A percentile compares a stretch with the other conserved stretches of the same genome.
Conservation (phyloP, 495 filamentous ascomycete species). For the Pseudevernia furfuracea region DNA sequence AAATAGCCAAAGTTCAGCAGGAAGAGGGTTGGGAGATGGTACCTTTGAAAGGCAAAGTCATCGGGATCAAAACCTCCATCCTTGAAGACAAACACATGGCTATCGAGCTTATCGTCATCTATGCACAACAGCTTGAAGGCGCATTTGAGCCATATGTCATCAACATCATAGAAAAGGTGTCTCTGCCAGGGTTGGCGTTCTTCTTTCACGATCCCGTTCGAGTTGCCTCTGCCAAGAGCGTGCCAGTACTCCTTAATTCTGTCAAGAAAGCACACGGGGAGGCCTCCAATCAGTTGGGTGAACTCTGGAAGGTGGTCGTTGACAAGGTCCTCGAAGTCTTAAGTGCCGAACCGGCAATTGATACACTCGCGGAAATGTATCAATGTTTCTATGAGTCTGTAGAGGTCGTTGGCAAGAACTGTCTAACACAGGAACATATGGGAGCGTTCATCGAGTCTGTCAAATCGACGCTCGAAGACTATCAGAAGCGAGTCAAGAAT, state of each 20-base stretch:
- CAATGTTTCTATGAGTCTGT: constrained; percentile 99
- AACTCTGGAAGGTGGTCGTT: constrained; percentile 79
- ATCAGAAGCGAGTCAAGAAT: constrained; percentile 71
- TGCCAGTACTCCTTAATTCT: constrained; percentile 88
- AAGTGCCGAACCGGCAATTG: constrained; percentile 88
- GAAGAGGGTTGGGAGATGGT: constrained; percentile 99
- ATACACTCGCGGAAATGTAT: constrained; percentile 97
- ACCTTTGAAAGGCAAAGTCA: constrained; percentile 91
- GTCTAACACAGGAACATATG: constrained; percentile 71
- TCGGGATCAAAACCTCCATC: constrained; percentile 94
- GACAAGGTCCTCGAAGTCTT: constrained; percentile 90
- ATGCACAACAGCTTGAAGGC: constrained; percentile 86
- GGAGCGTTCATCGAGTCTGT: constrained; percentile 76
- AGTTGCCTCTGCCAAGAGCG: constrained; percentile 87
- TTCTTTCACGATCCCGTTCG: constrained; percentile 99
- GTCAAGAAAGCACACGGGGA: constrained; percentile 85
- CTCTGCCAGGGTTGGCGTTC: constrained; percentile 87
- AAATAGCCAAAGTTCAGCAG: constrained; percentile 83
- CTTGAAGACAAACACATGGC: constrained; percentile 99
- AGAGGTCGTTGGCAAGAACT: constrained; percentile 81
- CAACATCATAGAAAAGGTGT: constrained; percentile 94
- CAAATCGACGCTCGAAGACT: constrained; percentile 79
- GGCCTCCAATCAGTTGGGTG: constrained; percentile 61
- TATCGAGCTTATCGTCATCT: constrained; percentile 93
- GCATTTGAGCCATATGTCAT: constrained; percentile 87